Percentiles rank a stretch among this genome's conserved stretches.
Evolutionary conservation across 176 grass and related monocot genomes (phyloP).

Genomic region (maize (Zea mays)): DNA sequence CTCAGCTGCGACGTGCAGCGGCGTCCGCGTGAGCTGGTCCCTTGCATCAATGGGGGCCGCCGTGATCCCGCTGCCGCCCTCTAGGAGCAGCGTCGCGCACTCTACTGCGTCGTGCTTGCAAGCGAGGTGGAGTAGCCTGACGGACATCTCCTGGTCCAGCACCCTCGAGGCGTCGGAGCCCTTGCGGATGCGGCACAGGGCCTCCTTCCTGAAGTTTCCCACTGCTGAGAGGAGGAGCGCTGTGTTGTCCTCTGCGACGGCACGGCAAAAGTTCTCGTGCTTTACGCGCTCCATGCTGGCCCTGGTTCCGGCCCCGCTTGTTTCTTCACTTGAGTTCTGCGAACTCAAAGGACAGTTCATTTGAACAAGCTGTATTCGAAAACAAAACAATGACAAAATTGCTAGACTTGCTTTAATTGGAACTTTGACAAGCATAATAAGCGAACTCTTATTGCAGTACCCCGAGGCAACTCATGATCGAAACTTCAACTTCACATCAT

Average conservation of each 20-base stretch:
- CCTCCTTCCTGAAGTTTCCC: slow-evolving; percentile 38
- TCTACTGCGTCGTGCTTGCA: slow-evolving; percentile 59
- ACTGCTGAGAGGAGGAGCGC: slow-evolving; percentile 37
- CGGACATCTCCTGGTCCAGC: slow-evolving; percentile 50
- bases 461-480: background rate
- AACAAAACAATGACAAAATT: background rate
- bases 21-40: slow-evolving; percentile 51
- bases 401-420: background rate
- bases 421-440: background rate
- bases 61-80: slow-evolving; percentile 39
- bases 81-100: slow-evolving; percentile 54
- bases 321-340: slow-evolving; percentile 39
- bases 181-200: slow-evolving; percentile 42
- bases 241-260: slow-evolving; percentile 42
- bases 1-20: slow-evolving; percentile 58
- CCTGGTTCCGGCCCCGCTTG: background rate
- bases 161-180: slow-evolving; percentile 41
- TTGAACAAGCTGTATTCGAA: background rate
- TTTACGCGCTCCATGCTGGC: slow-evolving; percentile 30
- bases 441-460: background rate
- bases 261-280: slow-evolving; percentile 38
- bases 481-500: background rate
- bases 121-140: slow-evolving; percentile 58
- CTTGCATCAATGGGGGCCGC: slow-evolving; percentile 37
- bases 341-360: background rate